Conservation (phyloP, 2,329 filamentous ascomycete genomes). For the Fusarium sp. region DNA sequence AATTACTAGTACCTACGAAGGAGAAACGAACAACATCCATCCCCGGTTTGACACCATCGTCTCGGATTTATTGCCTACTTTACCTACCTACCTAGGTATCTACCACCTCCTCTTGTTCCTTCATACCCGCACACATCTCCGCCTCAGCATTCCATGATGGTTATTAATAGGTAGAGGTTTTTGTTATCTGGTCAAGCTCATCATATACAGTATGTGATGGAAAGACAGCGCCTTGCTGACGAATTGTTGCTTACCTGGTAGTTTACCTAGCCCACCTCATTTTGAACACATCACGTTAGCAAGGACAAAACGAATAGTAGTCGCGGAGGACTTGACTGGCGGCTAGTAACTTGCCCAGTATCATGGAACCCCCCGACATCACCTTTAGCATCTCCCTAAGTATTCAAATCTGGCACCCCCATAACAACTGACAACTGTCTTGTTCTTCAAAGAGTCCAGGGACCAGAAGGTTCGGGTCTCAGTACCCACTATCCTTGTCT, state of each 20-base stretch:
- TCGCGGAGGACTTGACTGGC: not conserved
- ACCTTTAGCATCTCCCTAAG: not conserved
- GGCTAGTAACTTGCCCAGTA: not conserved
- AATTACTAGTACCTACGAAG: not conserved
- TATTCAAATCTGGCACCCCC: not conserved
- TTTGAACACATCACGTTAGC: not conserved
- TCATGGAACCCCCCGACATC: not conserved
- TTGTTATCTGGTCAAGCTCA: slow-evolving; percentile 1
- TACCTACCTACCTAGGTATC: not conserved
- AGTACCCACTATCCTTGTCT: not conserved
- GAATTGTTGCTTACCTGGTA: not conserved
- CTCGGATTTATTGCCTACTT: not conserved
- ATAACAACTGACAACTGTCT: not conserved
- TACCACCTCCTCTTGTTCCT: slow-evolving; percentile 1
- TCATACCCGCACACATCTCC: not conserved
- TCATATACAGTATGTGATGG: not conserved
- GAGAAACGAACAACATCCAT: not conserved
- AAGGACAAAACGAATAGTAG: not conserved
- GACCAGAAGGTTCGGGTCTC: not conserved
- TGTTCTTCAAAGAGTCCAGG: not conserved
- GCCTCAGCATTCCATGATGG: not conserved
- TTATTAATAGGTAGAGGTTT: not conserved
- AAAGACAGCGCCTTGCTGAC: slow-evolving; percentile 12
- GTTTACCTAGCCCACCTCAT: not conserved
- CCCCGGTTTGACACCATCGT: not conserved